Conservation (phyloP, 768 basidiomycete species). For the Pulveroboletus sp. region DNA sequence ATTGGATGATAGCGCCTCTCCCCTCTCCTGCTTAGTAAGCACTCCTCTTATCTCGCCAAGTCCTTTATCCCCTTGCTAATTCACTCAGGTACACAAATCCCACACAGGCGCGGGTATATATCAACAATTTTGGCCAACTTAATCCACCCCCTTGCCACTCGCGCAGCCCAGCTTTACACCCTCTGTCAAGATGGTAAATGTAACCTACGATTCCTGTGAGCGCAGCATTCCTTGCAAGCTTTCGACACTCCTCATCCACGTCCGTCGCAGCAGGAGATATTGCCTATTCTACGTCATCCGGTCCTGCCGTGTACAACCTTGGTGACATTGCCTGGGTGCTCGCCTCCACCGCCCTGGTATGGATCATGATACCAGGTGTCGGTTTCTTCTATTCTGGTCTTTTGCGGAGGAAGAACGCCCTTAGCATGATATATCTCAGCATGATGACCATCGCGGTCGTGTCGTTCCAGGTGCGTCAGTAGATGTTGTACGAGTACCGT, state of each 20-base stretch:
- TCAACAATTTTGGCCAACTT: background rate
- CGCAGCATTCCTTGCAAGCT: background rate
- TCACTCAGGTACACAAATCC: constrained; percentile 12
- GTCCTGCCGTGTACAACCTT: constrained; percentile 43
- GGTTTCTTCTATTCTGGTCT: constrained; percentile 91
- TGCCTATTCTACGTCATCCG: constrained; percentile 20
- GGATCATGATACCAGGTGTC: constrained; percentile 81
- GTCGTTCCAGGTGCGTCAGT: constrained; percentile 75
- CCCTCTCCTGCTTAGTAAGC: constrained; percentile 21
- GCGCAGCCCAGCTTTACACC: background rate
- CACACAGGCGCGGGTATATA: constrained; percentile 25
- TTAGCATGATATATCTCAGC: constrained; percentile 82
- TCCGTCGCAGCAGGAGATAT: constrained; percentile 36
- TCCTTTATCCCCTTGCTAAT: background rate
- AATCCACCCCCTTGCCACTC: constrained; percentile 1
- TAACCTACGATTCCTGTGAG: constrained; percentile 40
- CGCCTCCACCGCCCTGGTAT: constrained; percentile 73
- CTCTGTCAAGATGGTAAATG: constrained; percentile 37
- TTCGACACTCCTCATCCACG: background rate
- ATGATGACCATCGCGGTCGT: constrained; percentile 76
- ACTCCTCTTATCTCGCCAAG: constrained; percentile 18
- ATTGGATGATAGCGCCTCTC: constrained; percentile 22
- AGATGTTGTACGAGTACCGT: constrained; percentile 22
- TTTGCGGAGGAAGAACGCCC: constrained; percentile 86
- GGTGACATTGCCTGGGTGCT: constrained; percentile 72